phyloP scores from a whole-genome alignment of 164 flowering plant species.

The Stephania japonica region DNA sequence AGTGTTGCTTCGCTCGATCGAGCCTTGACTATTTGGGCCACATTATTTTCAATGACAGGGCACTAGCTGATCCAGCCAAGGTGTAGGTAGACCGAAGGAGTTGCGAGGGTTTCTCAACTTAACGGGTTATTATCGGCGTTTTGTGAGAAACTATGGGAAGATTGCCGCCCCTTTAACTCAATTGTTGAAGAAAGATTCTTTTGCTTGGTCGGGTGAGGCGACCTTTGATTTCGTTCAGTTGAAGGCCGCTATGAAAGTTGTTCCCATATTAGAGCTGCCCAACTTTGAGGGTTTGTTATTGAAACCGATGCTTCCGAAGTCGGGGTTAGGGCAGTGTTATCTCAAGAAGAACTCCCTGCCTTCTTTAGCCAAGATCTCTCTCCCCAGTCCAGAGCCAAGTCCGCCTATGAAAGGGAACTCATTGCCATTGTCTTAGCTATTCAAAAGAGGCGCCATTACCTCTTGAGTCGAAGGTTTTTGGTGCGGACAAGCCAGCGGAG shows the following conservation, averaged over 20 bases:
- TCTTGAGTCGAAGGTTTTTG: not conserved
- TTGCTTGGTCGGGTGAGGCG: conserved; percentile 5
- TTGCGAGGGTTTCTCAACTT: not conserved
- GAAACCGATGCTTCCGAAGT: conserved; percentile 6
- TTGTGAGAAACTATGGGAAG: not conserved
- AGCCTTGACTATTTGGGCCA: not conserved
- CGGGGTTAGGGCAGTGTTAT: conserved; percentile 1
- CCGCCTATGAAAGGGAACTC: not conserved
- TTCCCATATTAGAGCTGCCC: conserved; percentile 2
- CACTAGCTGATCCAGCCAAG: not conserved
- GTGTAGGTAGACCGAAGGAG: not conserved
- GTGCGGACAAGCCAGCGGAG: not conserved
- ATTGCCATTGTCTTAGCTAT: not conserved
- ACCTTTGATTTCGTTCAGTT: not conserved
- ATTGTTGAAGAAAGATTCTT: conserved; percentile 2
- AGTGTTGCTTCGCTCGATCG: not conserved
- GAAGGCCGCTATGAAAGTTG: conserved; percentile 7
- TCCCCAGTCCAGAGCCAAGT: not conserved
- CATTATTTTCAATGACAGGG: not conserved
- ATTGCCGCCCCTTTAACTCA: conserved; percentile 3
- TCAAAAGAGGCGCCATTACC: not conserved
- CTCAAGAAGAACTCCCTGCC: not conserved
- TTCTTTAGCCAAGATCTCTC: not conserved
- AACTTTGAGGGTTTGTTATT: conserved; percentile 7
- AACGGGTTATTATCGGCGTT: not conserved